phyloP scores from a whole-genome alignment of 257 asterid species.

The Salvia hispanica region DNA sequence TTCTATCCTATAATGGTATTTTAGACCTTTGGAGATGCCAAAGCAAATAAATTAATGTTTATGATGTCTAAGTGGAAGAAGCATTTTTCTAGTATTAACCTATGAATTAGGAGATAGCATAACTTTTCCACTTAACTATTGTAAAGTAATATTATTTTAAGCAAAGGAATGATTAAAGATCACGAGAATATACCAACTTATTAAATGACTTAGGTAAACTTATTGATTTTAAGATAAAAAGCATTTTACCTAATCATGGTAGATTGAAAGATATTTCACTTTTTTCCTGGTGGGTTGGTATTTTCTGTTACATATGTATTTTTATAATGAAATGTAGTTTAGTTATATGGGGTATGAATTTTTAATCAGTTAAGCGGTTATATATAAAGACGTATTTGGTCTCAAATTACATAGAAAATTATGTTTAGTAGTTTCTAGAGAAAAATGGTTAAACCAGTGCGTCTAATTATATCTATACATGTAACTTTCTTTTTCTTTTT shows the following conservation, averaged over 20 bases:
- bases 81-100: constrained; percentile 3
- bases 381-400: too few species aligned
- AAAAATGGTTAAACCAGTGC: too few species aligned
- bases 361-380: too few species aligned
- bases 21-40: constrained; percentile 20
- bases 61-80: constrained; percentile 10
- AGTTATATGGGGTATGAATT: too few species aligned
- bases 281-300: not conserved
- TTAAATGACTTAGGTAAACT: not conserved
- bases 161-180: not conserved
- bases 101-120: constrained; percentile 6
- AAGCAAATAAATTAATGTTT: not conserved
- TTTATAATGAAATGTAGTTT: too few species aligned
- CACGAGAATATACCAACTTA: not conserved
- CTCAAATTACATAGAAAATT: too few species aligned
- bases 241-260: constrained; percentile 9
- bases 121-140: not conserved
- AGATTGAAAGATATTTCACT: constrained; percentile 11
- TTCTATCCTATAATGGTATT: not conserved
- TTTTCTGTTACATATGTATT: constrained; percentile 1
- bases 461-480: too few species aligned
- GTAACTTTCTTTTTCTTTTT: too few species aligned
- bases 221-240: constrained; percentile 11
- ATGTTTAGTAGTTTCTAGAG: too few species aligned
- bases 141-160: not conserved